Evolutionary conservation across 306 rosid genomes (phyloP), one percentile per base, ranked within the genome.

Genomic region (Neltuma alba): DNA sequence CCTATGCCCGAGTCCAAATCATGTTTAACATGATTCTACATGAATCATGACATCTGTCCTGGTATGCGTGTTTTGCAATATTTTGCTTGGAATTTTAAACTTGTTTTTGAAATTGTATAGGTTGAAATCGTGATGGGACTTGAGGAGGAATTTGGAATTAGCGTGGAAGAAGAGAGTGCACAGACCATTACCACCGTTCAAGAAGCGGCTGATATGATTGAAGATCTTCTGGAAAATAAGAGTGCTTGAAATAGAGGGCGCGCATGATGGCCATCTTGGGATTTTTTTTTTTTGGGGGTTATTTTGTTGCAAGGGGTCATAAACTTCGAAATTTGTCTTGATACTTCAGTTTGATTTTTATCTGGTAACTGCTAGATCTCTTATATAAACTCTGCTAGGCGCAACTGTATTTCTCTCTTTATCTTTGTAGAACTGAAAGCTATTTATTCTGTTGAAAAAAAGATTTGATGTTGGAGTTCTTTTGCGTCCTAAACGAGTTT

Each of bases 51-150:
- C 6, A 44, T 64, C 11, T 0, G 6, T 45, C 52, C 60, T 77
- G 10, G 10, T 80, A 33, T 52, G 52, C 7, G 4, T 37, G 8
- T 45, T 78, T 45, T 73, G 41, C 20, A n/a, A 33, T 83, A 9
- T 41, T 81, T 58, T 61, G 73, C 36, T 60, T 45, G 36, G 37
- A 66, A 55, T 64, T 41, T n/a, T 48, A 23, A 30, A 48, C 31
- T 48, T 70, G 18, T 9, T 42, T 33, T 69, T 52, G n/a, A 57
- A 76, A 18, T 72, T 36, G 28, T 81, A 61, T 78, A 95, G 98
- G 99, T 95, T 70, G 97, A 95, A 91, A 95, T 95, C 83, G 98
- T 93, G 88, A 93, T 93, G 98, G 98, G 99, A 63, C 94, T 95
- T 38, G 98, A 95, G 84, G 99, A 95, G 87, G 93, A 80, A 21